Evolutionary conservation across 106 monocot species (phyloP).

Genomic region (Dendrobium huoshanense): DNA sequence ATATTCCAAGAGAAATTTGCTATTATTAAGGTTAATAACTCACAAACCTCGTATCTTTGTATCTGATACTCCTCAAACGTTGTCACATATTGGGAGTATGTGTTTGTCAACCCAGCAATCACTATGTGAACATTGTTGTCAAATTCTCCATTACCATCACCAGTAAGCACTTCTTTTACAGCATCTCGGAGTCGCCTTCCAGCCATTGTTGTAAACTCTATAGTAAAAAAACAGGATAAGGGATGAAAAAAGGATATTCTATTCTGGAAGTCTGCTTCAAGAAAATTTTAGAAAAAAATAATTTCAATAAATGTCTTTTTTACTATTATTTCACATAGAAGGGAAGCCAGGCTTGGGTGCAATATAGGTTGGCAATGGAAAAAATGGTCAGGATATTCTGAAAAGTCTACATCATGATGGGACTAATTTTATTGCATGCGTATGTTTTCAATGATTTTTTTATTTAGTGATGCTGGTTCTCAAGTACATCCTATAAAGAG

Average conservation of each 20-base stretch:
- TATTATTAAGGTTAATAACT: not conserved
- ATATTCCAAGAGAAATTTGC: too few species aligned
- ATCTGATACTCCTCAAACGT: constrained; percentile 86
- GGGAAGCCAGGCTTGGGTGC: too few species aligned
- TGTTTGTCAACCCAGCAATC: constrained; percentile 86
- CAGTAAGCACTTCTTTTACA: constrained; percentile 48
- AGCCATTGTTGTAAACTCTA: constrained; percentile 96
- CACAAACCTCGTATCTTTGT: constrained; percentile 81
- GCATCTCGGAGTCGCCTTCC: constrained; percentile 85
- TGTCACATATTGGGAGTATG: constrained; percentile 89
- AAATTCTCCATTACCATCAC: constrained; percentile 37
- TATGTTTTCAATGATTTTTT: too few species aligned
- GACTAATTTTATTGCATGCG: too few species aligned
- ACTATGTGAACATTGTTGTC: constrained; percentile 50
- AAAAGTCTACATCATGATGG: too few species aligned
- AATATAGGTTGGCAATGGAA: too few species aligned
- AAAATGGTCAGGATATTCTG: too few species aligned
- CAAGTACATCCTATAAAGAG: too few species aligned
- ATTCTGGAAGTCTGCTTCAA: not conserved
- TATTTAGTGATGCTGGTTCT: too few species aligned
- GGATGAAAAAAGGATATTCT: not conserved
- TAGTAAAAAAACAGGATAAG: constrained; percentile 15
- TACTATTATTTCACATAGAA: too few species aligned
- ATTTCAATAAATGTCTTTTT: too few species aligned
- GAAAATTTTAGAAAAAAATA: too few species aligned